Evolutionary conservation across 352 stramenopile genomes (phyloP).

Genomic region (Poterioochromonas sp.): DNA sequence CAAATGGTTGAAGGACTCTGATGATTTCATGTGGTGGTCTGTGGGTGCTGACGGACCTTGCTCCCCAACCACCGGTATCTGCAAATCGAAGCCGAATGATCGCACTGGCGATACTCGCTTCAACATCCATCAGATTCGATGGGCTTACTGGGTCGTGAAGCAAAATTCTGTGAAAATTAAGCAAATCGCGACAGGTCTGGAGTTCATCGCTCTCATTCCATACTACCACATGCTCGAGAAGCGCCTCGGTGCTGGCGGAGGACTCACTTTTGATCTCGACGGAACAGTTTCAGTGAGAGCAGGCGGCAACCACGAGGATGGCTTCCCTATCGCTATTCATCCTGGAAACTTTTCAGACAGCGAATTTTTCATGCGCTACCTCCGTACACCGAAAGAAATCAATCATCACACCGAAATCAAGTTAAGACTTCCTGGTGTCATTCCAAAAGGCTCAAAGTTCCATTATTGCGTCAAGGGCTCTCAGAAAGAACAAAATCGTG

Average conservation of each 20-base stretch:
- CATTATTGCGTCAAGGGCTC: conserved; percentile 23
- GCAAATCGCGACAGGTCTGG: conserved; percentile 16
- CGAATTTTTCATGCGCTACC: conserved; percentile 21
- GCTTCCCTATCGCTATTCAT: background rate
- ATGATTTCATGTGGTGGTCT: conserved; percentile 26
- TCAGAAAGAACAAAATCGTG: background rate
- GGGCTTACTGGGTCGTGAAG: conserved; percentile 32
- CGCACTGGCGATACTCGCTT: background rate
- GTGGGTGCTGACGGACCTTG: conserved; percentile 17
- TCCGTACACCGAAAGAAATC: background rate
- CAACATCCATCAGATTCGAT: conserved; percentile 28
- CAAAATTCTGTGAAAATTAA: conserved; percentile 21
- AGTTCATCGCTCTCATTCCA: conserved; percentile 25
- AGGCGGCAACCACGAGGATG: background rate
- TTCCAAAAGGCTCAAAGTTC: conserved; percentile 22
- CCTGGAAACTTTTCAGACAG: background rate
- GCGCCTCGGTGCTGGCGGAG: background rate
- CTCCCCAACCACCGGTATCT: conserved; percentile 23
- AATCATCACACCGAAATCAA: conserved; percentile 6
- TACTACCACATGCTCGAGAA: conserved; percentile 23
- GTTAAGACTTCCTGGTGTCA: conserved; percentile 6
- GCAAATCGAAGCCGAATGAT: conserved; percentile 2
- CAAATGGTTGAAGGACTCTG: conserved; percentile 11
- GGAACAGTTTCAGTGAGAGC: background rate
- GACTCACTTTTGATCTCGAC: conserved; percentile 25